Percentiles rank a stretch among this genome's conserved stretches.
Conservation (phyloP, 2,329 filamentous ascomycete species). For the Aphanocladium album region DNA sequence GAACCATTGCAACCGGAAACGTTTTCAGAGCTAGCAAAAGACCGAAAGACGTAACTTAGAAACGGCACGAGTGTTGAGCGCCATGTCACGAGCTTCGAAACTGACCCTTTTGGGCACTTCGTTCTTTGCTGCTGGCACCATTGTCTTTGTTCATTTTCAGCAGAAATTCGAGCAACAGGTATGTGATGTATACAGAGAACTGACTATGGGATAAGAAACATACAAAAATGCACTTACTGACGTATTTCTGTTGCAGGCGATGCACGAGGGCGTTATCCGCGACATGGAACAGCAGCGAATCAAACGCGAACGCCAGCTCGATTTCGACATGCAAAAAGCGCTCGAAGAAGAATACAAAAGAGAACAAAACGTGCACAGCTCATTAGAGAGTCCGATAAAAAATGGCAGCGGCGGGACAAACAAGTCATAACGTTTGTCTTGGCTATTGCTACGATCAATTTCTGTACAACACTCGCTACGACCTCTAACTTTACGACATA, state of each 20-base stretch:
- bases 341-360: conserved; percentile 89
- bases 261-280: conserved; percentile 91
- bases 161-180: conserved; percentile 82
- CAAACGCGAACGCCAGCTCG: conserved; percentile 84
- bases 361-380: conserved; percentile 66
- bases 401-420: background rate
- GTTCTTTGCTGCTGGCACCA: conserved; percentile 67
- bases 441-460: conserved; percentile 13
- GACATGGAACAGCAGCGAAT: conserved; percentile 91
- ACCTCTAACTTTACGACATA: background rate
- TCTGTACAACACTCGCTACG: background rate
- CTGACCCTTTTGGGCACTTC: conserved; percentile 76
- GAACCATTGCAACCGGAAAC: background rate
- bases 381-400: conserved; percentile 23
- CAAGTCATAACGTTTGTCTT: background rate
- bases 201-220: too few relatives aligned
- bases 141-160: conserved; percentile 83
- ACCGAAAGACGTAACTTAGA: background rate
- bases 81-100: conserved; percentile 88
- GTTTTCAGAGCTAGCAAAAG: background rate
- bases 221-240: background rate
- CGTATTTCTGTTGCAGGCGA: conserved; percentile 55
- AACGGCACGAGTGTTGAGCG: background rate
- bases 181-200: conserved; percentile 24
- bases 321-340: conserved; percentile 86